Conservation (phyloP, 2,329 filamentous ascomycete genomes). For the Colletotrichum kahawae region DNA sequence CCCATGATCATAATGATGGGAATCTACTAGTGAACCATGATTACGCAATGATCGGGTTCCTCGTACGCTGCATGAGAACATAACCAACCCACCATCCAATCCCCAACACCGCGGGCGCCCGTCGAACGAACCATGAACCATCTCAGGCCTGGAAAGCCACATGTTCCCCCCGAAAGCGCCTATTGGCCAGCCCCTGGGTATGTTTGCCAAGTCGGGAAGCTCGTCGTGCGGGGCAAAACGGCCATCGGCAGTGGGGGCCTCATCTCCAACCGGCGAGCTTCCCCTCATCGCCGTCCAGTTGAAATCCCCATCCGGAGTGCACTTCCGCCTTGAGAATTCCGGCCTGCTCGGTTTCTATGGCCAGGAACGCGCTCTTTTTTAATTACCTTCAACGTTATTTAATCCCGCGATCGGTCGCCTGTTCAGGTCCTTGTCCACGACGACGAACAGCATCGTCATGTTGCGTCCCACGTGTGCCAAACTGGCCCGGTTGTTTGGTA, state of each 20-base stretch:
- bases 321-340: neutral
- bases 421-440: neutral
- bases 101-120: neutral
- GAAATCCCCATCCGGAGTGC: neutral
- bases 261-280: neutral
- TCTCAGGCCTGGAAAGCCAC: neutral
- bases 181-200: neutral
- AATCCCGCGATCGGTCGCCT: neutral
- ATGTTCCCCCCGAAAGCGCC: neutral
- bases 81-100: neutral
- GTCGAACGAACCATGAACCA: neutral
- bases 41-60: neutral
- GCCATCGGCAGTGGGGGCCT: neutral
- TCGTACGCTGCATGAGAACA: neutral
- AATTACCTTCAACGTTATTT: neutral
- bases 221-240: neutral
- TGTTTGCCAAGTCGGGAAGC: slow-evolving; percentile 11
- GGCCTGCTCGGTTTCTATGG: neutral
- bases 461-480: neutral
- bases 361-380: neutral
- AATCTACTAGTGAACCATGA: neutral
- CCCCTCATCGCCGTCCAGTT: neutral
- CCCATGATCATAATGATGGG: neutral
- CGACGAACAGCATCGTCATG: neutral
- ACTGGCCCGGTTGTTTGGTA: neutral